Evolutionary conservation across 495 filamentous ascomycete genomes (phyloP).

Genomic region (Hypoxylon subgilvum): DNA sequence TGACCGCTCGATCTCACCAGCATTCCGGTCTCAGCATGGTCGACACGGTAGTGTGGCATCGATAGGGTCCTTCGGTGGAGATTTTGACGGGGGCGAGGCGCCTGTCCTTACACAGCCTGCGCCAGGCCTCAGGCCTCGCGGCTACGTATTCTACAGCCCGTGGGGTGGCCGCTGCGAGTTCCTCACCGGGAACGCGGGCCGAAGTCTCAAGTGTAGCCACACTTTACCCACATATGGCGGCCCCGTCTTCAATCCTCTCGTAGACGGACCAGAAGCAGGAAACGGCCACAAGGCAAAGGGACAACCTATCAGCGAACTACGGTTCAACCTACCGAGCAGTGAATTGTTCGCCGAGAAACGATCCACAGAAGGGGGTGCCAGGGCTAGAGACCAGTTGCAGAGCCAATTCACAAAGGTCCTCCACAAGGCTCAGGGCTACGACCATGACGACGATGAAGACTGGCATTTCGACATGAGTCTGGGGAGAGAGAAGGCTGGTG

Average conservation of each 20-base stretch:
- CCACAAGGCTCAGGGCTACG: slow-evolving; percentile 38
- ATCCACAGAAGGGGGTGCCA: slow-evolving; percentile 27
- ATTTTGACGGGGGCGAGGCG: slow-evolving; percentile 38
- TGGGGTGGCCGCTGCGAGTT: slow-evolving; percentile 90
- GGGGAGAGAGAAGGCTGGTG: slow-evolving; percentile 77
- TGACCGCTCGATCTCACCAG: slow-evolving; percentile 23
- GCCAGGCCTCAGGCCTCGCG: slow-evolving; percentile 53
- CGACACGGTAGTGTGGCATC: slow-evolving; percentile 47
- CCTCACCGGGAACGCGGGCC: slow-evolving; percentile 71
- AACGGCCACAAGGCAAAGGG: slow-evolving; percentile 39
- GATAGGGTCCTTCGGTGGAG: slow-evolving; percentile 45
- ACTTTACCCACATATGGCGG: slow-evolving; percentile 53
- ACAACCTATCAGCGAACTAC: slow-evolving; percentile 77
- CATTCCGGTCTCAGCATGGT: slow-evolving; percentile 27
- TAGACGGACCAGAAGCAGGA: slow-evolving; percentile 44
- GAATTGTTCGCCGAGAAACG: slow-evolving; percentile 40
- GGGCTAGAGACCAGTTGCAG: slow-evolving; percentile 42
- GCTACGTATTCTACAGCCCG: slow-evolving; percentile 76
- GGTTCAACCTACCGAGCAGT: slow-evolving; percentile 79
- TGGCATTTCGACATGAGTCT: slow-evolving; percentile 69
- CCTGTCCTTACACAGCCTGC: slow-evolving; percentile 51
- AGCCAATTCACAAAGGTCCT: slow-evolving; percentile 48
- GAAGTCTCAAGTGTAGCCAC: slow-evolving; percentile 79
- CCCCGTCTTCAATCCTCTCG: slow-evolving; percentile 49
- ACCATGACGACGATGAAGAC: slow-evolving; percentile 43